Conservation (phyloP, 2,329 filamentous ascomycete species). For the Calonectria crousiana region DNA sequence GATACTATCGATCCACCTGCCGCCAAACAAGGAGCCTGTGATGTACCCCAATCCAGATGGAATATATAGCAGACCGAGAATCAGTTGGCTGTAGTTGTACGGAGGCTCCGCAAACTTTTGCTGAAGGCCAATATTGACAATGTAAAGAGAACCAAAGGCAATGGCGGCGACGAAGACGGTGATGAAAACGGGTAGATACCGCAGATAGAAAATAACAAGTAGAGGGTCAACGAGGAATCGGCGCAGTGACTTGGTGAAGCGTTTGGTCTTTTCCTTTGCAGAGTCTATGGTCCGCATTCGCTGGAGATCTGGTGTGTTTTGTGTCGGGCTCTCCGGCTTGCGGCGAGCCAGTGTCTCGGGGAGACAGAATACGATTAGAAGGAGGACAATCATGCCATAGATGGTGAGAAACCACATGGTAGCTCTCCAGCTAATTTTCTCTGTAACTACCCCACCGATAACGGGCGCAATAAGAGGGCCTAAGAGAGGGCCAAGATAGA, state of each 20-base stretch:
- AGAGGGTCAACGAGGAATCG: slow-evolving; percentile 79
- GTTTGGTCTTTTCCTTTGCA: slow-evolving; percentile 67
- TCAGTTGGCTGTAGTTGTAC: slow-evolving; percentile 76
- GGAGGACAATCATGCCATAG: slow-evolving; percentile 71
- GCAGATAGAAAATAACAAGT: slow-evolving; percentile 76
- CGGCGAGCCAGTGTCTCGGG: slow-evolving; percentile 72
- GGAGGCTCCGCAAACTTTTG: slow-evolving; percentile 74
- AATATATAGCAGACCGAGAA: slow-evolving; percentile 83
- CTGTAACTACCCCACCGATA: slow-evolving; percentile 78
- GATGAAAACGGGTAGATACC: slow-evolving; percentile 78
- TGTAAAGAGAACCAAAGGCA: slow-evolving; percentile 80
- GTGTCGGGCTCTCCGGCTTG: slow-evolving; percentile 33
- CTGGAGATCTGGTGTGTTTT: slow-evolving; percentile 34
- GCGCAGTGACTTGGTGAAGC: slow-evolving; percentile 65
- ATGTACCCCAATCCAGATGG: slow-evolving; percentile 81
- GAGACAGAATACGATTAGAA: slow-evolving; percentile 70
- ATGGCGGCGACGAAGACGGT: slow-evolving; percentile 81
- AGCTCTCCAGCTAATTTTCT: slow-evolving; percentile 78
- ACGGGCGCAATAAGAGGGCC: slow-evolving; percentile 83
- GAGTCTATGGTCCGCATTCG: slow-evolving; percentile 74
- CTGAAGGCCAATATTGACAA: slow-evolving; percentile 83
- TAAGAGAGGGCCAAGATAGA: slow-evolving; percentile 82
- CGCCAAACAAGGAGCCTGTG: slow-evolving; percentile 75
- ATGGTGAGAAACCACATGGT: slow-evolving; percentile 83
- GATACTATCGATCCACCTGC: slow-evolving; percentile 83